A percentile compares a stretch with the other conserved stretches of the same genome.
Evolutionary conservation across 1,139 yeast species (phyloP).

Genomic region (Ogataea hybrid): DNA sequence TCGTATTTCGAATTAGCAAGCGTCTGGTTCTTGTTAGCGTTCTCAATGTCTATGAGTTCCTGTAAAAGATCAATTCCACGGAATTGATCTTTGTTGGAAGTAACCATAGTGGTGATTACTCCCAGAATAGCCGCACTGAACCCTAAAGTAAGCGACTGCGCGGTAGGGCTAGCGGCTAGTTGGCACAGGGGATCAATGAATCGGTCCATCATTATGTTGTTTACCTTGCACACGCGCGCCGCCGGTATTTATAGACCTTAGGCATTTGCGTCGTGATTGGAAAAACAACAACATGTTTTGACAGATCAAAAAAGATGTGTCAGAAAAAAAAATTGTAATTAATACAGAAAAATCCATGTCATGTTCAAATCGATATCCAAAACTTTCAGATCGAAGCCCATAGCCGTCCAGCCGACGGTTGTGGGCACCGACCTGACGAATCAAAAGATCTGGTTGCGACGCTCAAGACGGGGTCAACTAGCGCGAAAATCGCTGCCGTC

Average conservation of each 20-base stretch:
- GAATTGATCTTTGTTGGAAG: slow-evolving; percentile 5
- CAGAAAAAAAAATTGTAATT: neutral
- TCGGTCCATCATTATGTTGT: slow-evolving; percentile 3
- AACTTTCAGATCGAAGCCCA: slow-evolving; percentile 40
- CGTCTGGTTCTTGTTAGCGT: slow-evolving; percentile 13
- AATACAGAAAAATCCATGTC: neutral
- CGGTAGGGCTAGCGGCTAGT: slow-evolving; percentile 12
- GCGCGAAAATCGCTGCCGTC: slow-evolving; percentile 52
- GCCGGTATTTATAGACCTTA: slow-evolving; percentile 1
- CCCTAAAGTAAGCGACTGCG: slow-evolving; percentile 18
- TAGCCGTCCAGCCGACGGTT: slow-evolving; percentile 52
- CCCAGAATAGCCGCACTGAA: slow-evolving; percentile 20
- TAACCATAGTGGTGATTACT: slow-evolving; percentile 13
- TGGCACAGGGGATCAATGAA: slow-evolving; percentile 3
- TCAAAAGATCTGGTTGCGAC: slow-evolving; percentile 40
- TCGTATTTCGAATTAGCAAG: slow-evolving; percentile 10
- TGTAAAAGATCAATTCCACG: slow-evolving; percentile 12
- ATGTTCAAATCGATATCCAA: slow-evolving; percentile 57
- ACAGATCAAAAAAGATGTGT: slow-evolving; percentile 7
- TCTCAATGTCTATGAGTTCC: slow-evolving; percentile 18
- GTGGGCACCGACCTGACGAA: slow-evolving; percentile 59
- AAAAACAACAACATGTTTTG: slow-evolving; percentile 4
- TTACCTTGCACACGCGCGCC: neutral
- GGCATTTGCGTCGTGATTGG: neutral
- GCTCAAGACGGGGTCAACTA: slow-evolving; percentile 36